Evolutionary conservation across 2,329 filamentous ascomycete genomes (phyloP), one percentile per base, ranked within the genome.

Genomic region (Cladosporium austrohemisphaericum): DNA sequence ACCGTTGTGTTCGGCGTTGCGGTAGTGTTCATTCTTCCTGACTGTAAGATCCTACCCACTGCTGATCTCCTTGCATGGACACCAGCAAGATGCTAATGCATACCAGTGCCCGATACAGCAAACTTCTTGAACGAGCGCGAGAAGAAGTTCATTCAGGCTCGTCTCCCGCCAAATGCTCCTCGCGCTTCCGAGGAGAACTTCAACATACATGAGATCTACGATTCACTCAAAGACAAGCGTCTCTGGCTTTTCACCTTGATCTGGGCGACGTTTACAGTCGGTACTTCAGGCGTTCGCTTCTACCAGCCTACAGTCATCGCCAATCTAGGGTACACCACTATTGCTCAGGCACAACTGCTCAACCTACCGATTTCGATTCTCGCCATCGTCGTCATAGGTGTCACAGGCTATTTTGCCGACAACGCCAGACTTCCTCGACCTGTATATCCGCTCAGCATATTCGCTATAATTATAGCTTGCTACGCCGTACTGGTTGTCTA

Each of bases 11-110:
- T 75, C 1, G 74, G 77, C 4, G 57, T 76, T 3, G 57, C 68
- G 4, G 70, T 79, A 9, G 78, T 74, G 63, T 79, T 80, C 45
- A 45, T 76, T 0, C 65, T 80, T 0, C 77, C 77, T 0, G 76
- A 81, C 54, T 78, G 74, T 75, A 6, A 23, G 40, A n/a, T n/a
- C n/a, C n/a, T n/a, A n/a, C n/a, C n/a, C n/a, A n/a, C n/a, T n/a
- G n/a, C n/a, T n/a, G n/a, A n/a, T n/a, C n/a, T n/a, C n/a, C n/a
- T n/a, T n/a, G n/a, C n/a, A n/a, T n/a, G n/a, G n/a, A n/a, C n/a
- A n/a, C n/a, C n/a, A n/a, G n/a, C n/a, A n/a, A n/a, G n/a, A n/a
- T n/a, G n/a, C n/a, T n/a, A n/a, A n/a, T n/a, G n/a, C n/a, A n/a
- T n/a, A n/a, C n/a, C 13, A 44, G 41, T 44, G 19, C 41, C 41